Conservation (phyloP, 1,139 yeast genomes). For the Yamadazyma trypodendri region DNA sequence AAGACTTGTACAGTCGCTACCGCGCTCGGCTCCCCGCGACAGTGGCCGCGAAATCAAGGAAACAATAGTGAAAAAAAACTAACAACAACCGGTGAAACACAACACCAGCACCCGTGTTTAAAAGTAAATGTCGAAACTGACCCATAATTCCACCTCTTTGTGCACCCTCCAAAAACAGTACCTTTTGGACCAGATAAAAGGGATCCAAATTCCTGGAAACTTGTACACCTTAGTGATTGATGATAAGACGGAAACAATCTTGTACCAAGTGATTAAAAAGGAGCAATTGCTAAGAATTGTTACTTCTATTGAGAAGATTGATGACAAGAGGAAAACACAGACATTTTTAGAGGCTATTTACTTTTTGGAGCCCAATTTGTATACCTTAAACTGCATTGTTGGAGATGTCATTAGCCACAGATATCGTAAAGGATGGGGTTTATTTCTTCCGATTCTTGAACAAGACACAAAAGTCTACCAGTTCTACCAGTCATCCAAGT, state of each 20-base stretch:
- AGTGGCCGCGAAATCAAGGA: neutral
- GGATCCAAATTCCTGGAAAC: slow-evolving; percentile 31
- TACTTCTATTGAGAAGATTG: slow-evolving; percentile 41
- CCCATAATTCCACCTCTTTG: slow-evolving; percentile 33
- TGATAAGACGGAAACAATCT: slow-evolving; percentile 33
- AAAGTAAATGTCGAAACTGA: slow-evolving; percentile 7
- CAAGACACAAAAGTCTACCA: slow-evolving; percentile 24
- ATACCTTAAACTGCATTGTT: slow-evolving; percentile 40
- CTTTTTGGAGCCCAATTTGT: slow-evolving; percentile 36
- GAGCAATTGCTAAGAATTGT: slow-evolving; percentile 41
- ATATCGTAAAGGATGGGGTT: slow-evolving; percentile 39
- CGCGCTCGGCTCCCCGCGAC: neutral
- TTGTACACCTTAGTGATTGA: slow-evolving; percentile 42
- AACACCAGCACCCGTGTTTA: too few species aligned
- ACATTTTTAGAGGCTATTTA: slow-evolving; percentile 43
- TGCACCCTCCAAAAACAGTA: slow-evolving; percentile 36
- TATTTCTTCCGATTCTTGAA: slow-evolving; percentile 33
- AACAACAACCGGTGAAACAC: neutral
- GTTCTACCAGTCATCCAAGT: slow-evolving; percentile 27
- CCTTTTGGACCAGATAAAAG: slow-evolving; percentile 34
- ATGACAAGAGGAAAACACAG: slow-evolving; percentile 34
- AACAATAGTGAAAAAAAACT: neutral
- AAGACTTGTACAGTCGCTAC: neutral
- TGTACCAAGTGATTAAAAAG: slow-evolving; percentile 35
- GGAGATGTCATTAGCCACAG: slow-evolving; percentile 41